Conservation (phyloP, 2,329 filamentous ascomycete species). For the Colletotrichum cuscutae region DNA sequence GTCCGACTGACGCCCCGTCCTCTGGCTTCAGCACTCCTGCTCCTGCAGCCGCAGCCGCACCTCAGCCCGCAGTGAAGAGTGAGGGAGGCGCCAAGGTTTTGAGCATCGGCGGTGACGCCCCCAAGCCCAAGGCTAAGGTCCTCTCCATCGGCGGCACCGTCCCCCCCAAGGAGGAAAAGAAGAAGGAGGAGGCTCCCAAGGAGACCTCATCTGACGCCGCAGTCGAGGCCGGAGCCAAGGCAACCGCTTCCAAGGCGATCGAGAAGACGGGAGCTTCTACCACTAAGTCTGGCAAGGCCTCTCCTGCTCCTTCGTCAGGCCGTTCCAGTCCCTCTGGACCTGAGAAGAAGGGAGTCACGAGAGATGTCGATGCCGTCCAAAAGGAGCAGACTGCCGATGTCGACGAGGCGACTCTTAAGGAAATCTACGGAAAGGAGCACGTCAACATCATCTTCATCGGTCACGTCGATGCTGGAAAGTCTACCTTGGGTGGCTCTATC, state of each 20-base stretch:
- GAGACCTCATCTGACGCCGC: constrained; percentile 41
- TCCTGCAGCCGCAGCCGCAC: constrained; percentile 51
- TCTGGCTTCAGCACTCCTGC: constrained; percentile 53
- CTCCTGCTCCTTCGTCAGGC: constrained; percentile 84
- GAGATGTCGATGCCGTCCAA: constrained; percentile 84
- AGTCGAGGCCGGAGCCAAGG: constrained; percentile 81
- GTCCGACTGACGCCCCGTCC: constrained; percentile 59
- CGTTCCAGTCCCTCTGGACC: constrained; percentile 81
- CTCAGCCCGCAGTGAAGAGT: constrained; percentile 64
- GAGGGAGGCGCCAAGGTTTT: constrained; percentile 71
- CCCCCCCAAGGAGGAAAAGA: constrained; percentile 54
- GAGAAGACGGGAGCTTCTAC: constrained; percentile 82
- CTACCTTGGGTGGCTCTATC: constrained; percentile 92
- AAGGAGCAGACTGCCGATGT: constrained; percentile 84
- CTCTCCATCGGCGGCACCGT: constrained; percentile 53
- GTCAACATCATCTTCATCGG: constrained; percentile 98
- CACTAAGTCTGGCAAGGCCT: constrained; percentile 74
- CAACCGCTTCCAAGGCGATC: constrained; percentile 87
- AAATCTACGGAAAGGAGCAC: constrained; percentile 94
- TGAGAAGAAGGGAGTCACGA: constrained; percentile 60
- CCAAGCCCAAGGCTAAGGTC: constrained; percentile 63
- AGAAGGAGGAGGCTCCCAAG: constrained; percentile 62
- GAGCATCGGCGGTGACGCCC: constrained; percentile 69
- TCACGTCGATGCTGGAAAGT: constrained; percentile 98
- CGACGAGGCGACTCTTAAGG: constrained; percentile 79